A percentile compares a stretch with the other conserved stretches of the same genome.
phyloP scores from a whole-genome alignment of 129 eudicot genomes.

The Calendula officinalis region DNA sequence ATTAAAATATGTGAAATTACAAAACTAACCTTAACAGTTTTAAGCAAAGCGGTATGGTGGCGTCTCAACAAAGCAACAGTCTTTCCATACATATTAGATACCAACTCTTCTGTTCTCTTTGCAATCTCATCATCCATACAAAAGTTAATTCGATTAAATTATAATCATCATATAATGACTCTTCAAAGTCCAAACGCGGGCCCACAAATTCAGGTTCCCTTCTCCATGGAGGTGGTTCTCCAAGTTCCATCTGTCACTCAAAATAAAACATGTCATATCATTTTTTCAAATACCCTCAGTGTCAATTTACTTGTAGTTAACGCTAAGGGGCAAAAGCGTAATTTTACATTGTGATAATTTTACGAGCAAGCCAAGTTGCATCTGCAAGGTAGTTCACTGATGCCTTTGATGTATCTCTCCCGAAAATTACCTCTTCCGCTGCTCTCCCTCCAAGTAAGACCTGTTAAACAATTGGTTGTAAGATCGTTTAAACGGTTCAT shows the following conservation, averaged over 20 bases:
- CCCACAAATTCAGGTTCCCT: conserved; percentile 61
- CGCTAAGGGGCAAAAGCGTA: background rate
- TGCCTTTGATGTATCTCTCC: conserved; percentile 84
- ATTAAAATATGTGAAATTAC: background rate
- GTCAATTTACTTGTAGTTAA: background rate
- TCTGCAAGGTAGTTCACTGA: conserved; percentile 85
- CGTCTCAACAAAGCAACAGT: conserved; percentile 58
- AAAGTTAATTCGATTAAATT: conserved; percentile 54
- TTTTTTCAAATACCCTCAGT: background rate
- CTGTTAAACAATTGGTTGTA: conserved; percentile 30
- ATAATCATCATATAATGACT: conserved; percentile 56
- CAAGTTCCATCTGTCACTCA: conserved; percentile 73
- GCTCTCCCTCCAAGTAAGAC: conserved; percentile 94
- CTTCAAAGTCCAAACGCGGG: conserved; percentile 90
- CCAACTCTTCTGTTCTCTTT: conserved; percentile 67
- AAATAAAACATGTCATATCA: background rate
- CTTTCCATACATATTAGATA: conserved; percentile 61
- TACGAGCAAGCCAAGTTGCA: conserved; percentile 99
- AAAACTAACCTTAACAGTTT: conserved; percentile 69
- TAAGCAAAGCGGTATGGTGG: conserved; percentile 90
- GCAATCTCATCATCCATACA: conserved; percentile 78
- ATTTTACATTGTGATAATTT: conserved; percentile 75
- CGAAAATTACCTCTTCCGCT: conserved; percentile 87
- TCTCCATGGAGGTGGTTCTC: conserved; percentile 90
- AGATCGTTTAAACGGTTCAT: background rate